A percentile compares a stretch with the other conserved stretches of the same genome.
These are phyloP conservation scores for Candolleomyces eurysporus DNA, from an alignment of 768 basidiomycete species.

Conservation along the genomic window DNA sequence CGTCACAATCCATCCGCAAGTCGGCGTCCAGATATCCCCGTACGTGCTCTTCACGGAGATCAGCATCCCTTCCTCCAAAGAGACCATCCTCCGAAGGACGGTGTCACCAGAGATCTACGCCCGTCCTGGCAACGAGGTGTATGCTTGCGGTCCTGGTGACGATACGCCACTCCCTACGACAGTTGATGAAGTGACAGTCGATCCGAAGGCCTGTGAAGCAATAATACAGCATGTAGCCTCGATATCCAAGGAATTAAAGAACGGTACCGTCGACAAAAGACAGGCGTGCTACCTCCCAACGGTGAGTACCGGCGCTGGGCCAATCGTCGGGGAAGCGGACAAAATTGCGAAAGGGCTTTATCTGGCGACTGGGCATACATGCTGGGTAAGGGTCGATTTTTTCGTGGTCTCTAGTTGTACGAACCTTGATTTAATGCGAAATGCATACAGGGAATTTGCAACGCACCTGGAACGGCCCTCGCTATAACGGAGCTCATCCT, in stretches of 20 bases:
- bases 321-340: constrained; percentile 66
- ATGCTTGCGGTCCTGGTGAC: constrained; percentile 81
- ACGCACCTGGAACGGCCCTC: constrained; percentile 81
- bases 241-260: constrained; percentile 56
- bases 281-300: constrained; percentile 80
- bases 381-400: constrained; percentile 52
- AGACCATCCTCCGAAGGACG: constrained; percentile 12
- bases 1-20: constrained; percentile 55
- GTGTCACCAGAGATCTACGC: constrained; percentile 69
- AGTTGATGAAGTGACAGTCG: constrained; percentile 71
- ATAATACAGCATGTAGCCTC: constrained; percentile 56
- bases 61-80: constrained; percentile 16
- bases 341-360: constrained; percentile 60
- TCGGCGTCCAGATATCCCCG: constrained; percentile 52
- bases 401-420: neutral
- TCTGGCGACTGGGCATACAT: constrained; percentile 77
- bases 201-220: constrained; percentile 51
- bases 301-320: constrained; percentile 56
- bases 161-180: constrained; percentile 58
- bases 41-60: constrained; percentile 88
- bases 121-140: constrained; percentile 66
- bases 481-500: constrained; percentile 70
- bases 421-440: neutral
- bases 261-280: constrained; percentile 48
- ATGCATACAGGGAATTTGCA: constrained; percentile 62